These are phyloP conservation scores for Pseudocercospora pini-densiflorae DNA, from an alignment of 2,329 filamentous ascomycete genomes.

Conservation along the genomic window DNA sequence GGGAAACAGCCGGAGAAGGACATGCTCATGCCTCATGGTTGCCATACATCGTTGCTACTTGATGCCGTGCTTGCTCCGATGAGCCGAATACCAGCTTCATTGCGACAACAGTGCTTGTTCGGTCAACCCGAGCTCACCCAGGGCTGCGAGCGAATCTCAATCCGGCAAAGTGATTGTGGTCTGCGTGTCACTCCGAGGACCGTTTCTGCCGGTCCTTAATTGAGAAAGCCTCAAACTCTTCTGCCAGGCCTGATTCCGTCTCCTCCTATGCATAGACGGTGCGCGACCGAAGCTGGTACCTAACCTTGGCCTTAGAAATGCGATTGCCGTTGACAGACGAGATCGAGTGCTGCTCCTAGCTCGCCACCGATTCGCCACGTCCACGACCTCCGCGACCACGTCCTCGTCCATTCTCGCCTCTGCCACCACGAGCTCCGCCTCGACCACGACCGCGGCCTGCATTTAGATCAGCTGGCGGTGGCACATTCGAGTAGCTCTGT, in stretches of 20 bases:
- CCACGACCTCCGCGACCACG: constrained; percentile 1
- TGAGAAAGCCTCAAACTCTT: neutral
- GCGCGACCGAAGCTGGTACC: neutral
- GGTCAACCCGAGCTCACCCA: neutral
- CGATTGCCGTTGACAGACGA: neutral
- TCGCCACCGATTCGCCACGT: neutral
- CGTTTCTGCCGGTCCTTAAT: neutral
- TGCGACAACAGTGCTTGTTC: neutral
- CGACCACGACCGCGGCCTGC: constrained; percentile 35
- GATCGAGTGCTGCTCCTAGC: constrained; percentile 2
- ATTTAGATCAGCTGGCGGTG: constrained; percentile 64
- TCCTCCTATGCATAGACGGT: neutral
- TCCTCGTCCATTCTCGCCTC: constrained; percentile 13
- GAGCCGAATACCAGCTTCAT: neutral
- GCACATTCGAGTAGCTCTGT: constrained; percentile 57
- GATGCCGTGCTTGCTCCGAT: neutral
- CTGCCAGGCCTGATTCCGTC: neutral
- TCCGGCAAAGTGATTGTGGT: neutral
- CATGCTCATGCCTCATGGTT: neutral
- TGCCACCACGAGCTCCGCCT: constrained; percentile 29
- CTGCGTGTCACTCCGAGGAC: neutral
- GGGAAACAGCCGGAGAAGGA: neutral
- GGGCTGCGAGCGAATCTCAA: neutral
- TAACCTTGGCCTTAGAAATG: neutral
- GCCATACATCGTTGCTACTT: neutral